Evolutionary conservation across 805 yeast genomes (phyloP).

Genomic region (Wickerhamomyces tratensis): DNA sequence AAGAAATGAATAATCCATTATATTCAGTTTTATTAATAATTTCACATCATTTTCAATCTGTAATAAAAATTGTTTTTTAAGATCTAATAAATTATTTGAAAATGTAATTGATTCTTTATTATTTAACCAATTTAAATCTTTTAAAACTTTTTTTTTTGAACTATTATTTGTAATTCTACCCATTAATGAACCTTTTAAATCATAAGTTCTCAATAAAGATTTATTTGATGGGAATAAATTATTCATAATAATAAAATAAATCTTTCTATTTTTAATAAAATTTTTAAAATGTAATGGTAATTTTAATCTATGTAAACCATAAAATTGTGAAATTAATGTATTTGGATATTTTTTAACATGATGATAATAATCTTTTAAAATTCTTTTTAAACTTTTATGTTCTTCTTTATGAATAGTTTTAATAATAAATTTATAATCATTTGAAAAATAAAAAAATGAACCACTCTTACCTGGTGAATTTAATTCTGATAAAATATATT

Average conservation of each 20-base stretch:
- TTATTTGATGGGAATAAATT: slow-evolving; percentile 91
- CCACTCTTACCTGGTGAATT: slow-evolving; percentile 98
- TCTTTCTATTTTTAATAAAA: slow-evolving; percentile 44
- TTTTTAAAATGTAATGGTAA: slow-evolving; percentile 48
- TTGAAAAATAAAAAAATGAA: slow-evolving; percentile 87
- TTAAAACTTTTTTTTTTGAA: slow-evolving; percentile 42
- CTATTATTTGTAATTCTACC: slow-evolving; percentile 52
- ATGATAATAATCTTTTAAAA: slow-evolving; percentile 64
- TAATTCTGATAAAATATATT: slow-evolving; percentile 81
- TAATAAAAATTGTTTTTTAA: slow-evolving; percentile 32
- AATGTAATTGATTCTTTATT: slow-evolving; percentile 52
- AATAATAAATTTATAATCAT: slow-evolving; percentile 90
- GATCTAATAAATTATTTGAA: slow-evolving; percentile 58
- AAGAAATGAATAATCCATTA: slow-evolving; percentile 91
- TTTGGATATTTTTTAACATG: slow-evolving; percentile 82
- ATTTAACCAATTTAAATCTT: slow-evolving; percentile 86
- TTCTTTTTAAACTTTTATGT: slow-evolving; percentile 70
- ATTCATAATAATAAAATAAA: slow-evolving; percentile 94
- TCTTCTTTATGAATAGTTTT: slow-evolving; percentile 93
- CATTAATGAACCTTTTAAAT: slow-evolving; percentile 86
- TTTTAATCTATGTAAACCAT: slow-evolving; percentile 89
- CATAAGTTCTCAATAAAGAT: slow-evolving; percentile 78
- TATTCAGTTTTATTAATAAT: slow-evolving; percentile 63
- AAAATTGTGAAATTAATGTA: slow-evolving; percentile 88
- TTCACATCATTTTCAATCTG: slow-evolving; percentile 73